Conservation (phyloP, 176 grass and related monocot species). For the Phoenix roebelenii region DNA sequence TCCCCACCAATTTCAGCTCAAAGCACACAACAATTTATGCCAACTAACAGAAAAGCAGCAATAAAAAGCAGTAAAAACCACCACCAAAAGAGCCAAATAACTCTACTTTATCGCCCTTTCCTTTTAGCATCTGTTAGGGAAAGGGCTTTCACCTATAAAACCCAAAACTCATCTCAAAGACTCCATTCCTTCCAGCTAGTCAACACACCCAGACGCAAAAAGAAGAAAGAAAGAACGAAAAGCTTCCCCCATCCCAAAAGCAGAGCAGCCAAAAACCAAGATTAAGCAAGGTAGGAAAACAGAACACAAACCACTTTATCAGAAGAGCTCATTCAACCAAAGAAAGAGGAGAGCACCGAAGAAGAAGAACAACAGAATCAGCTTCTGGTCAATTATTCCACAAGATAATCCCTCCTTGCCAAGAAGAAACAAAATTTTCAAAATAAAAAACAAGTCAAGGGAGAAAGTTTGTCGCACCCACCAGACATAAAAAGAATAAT, state of each 20-base stretch:
- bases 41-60: neutral
- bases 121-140: neutral
- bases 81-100: neutral
- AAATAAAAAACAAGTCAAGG: neutral
- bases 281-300: no score
- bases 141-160: slow-evolving; percentile 2
- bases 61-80: neutral
- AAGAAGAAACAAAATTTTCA: slow-evolving; percentile 8
- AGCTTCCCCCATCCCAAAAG: no score
- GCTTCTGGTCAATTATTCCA: slow-evolving; percentile 8
- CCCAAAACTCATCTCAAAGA: neutral
- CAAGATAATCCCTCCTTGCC: neutral
- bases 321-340: no score
- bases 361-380: slow-evolving; percentile 4
- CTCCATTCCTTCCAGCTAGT: neutral
- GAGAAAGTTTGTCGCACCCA: slow-evolving; percentile 18
- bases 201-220: no score
- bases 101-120: neutral
- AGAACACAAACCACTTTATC: no score
- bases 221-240: no score
- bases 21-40: no score
- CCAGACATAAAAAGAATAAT: slow-evolving; percentile 21
- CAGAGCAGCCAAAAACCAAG: no score
- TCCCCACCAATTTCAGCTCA: neutral
- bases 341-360: no score